A percentile compares a stretch with the other conserved stretches of the same genome.
phyloP scores from a whole-genome alignment of 768 basidiomycete genomes.

The Amyloporia xantha region DNA sequence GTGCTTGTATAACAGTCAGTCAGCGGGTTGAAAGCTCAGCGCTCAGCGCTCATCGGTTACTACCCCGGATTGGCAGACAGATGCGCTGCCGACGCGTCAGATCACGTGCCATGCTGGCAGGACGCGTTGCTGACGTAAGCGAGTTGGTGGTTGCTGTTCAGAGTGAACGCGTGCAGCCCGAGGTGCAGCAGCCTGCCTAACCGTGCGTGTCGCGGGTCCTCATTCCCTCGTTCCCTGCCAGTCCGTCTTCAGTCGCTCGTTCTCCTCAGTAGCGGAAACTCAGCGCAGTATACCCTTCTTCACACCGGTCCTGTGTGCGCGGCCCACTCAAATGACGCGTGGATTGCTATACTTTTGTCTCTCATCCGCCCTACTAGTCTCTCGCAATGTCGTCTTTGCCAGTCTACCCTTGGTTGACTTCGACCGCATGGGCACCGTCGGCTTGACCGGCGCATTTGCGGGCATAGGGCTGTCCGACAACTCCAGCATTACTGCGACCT shows the following conservation, averaged over 20 bases:
- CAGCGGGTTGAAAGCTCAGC: too few species aligned
- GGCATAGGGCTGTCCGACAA: conserved; percentile 75
- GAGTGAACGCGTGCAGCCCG: too few species aligned
- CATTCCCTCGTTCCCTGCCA: conserved; percentile 2
- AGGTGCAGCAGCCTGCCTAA: too few species aligned
- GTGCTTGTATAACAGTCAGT: too few species aligned
- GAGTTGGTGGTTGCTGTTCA: background rate
- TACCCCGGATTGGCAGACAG: too few species aligned
- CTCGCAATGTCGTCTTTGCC: conserved; percentile 25
- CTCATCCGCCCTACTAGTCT: conserved; percentile 17
- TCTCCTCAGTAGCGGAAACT: background rate
- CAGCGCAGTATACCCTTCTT: conserved; percentile 4
- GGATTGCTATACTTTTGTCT: background rate
- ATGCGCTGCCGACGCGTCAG: background rate
- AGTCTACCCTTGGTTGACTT: conserved; percentile 24
- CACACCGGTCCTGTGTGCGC: conserved; percentile 1
- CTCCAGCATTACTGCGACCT: conserved; percentile 41
- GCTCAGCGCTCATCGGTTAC: too few species aligned
- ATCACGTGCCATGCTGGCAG: conserved; percentile 1
- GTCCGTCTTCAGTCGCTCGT: conserved; percentile 26
- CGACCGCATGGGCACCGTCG: conserved; percentile 77
- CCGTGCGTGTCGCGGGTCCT: background rate
- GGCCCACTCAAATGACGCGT: background rate
- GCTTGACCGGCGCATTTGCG: conserved; percentile 80
- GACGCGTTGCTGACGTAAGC: background rate